These are phyloP conservation scores for Dryas octopetala DNA, from an alignment of 306 rosid genomes.

Conservation along the genomic window DNA sequence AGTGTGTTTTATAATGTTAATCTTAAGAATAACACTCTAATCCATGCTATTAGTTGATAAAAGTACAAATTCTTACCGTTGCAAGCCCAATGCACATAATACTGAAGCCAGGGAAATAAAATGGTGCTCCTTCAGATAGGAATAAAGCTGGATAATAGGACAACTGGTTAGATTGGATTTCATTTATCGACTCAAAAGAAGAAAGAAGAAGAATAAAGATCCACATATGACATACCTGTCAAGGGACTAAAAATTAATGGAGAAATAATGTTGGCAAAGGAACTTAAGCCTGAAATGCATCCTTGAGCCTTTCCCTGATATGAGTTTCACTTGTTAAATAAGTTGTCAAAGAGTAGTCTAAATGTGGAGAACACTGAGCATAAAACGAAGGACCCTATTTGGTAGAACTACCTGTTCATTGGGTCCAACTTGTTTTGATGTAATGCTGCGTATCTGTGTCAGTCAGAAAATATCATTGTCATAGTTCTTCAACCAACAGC, in stretches of 20 bases:
- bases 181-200: not conserved
- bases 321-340: not conserved
- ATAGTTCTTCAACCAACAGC: not conserved
- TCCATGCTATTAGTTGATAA: not conserved
- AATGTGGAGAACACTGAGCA: too few species aligned
- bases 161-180: slow-evolving; percentile 19
- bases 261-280: slow-evolving; percentile 68
- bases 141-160: slow-evolving; percentile 57
- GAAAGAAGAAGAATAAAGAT: not conserved
- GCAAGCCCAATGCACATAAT: slow-evolving; percentile 64
- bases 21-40: not conserved
- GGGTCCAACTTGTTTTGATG: slow-evolving; percentile 79
- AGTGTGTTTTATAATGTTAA: not conserved
- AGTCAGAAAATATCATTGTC: slow-evolving; percentile 1
- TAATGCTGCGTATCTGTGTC: slow-evolving; percentile 77
- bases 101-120: slow-evolving; percentile 85
- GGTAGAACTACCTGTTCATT: slow-evolving; percentile 61
- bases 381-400: not conserved
- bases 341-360: not conserved
- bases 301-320: slow-evolving; percentile 90
- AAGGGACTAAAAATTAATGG: slow-evolving; percentile 80
- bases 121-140: slow-evolving; percentile 80
- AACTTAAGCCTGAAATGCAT: slow-evolving; percentile 73
- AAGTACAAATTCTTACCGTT: slow-evolving; percentile 38
- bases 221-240: slow-evolving; percentile 48